A percentile compares a stretch with the other conserved stretches of the same genome.
phyloP scores from a whole-genome alignment of 2,329 filamentous ascomycete genomes.

The Scedosporium minutisporum region DNA sequence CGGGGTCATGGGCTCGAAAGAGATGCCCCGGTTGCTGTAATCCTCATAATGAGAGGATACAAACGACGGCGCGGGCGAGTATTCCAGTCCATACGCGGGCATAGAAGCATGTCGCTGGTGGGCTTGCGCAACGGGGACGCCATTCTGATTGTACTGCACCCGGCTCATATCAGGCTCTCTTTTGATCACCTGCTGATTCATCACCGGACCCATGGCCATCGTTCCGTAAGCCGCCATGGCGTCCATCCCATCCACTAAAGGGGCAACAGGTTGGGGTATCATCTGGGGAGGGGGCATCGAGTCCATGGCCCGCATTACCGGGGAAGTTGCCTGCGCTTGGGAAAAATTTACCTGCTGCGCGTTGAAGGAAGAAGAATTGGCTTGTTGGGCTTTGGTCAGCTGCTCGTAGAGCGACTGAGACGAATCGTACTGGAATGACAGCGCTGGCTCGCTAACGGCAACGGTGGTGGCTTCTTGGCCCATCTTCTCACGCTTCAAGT shows the following conservation, averaged over 20 bases:
- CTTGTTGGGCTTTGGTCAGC: slow-evolving; percentile 97
- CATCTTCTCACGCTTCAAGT: slow-evolving; percentile 99
- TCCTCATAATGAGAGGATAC: slow-evolving; percentile 98
- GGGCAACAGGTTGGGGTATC: slow-evolving; percentile 52
- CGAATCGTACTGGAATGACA: slow-evolving; percentile 98
- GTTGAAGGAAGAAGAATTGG: slow-evolving; percentile 93
- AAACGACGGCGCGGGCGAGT: slow-evolving; percentile 94
- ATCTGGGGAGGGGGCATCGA: slow-evolving; percentile 88
- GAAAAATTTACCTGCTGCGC: slow-evolving; percentile 59
- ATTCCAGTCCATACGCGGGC: slow-evolving; percentile 89
- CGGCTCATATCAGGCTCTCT: slow-evolving; percentile 76
- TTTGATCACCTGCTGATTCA: slow-evolving; percentile 71
- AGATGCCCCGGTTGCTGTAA: slow-evolving; percentile 92
- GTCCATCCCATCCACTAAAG: slow-evolving; percentile 57
- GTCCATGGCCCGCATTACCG: slow-evolving; percentile 82
- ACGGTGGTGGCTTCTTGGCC: slow-evolving; percentile 94
- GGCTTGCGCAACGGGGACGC: slow-evolving; percentile 69
- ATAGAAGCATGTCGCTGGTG: slow-evolving; percentile 97
- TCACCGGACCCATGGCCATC: slow-evolving; percentile 59
- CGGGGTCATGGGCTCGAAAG: slow-evolving; percentile 92
- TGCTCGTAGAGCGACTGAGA: slow-evolving; percentile 99
- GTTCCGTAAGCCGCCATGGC: slow-evolving; percentile 60
- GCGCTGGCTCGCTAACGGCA: slow-evolving; percentile 89
- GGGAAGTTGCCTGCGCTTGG: slow-evolving; percentile 75
- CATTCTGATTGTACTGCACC: slow-evolving; percentile 85